Evolutionary conservation across 179 eudicot genomes (phyloP), one percentile per base, ranked within the genome.

Genomic region (Silene noctiflora): DNA sequence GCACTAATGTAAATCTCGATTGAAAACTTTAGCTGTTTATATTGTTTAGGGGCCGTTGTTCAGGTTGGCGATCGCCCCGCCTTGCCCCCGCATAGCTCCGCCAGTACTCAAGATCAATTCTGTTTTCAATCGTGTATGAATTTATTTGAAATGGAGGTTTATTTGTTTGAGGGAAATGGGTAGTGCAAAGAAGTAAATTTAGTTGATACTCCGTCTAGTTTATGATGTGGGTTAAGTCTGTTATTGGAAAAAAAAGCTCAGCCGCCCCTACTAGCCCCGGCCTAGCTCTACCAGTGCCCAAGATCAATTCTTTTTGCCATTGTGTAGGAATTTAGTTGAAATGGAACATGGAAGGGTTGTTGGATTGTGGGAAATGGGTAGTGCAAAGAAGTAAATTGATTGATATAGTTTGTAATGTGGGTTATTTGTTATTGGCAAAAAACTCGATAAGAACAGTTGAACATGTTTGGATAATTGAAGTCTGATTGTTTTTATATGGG

Each of bases 261-360:
- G 7, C 9, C 1, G 9, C 42, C 42, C 42, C 39, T 33, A 33
- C 7, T 35, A 35, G 42, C 42, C 42, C 42, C 1, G 9, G 1
- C 42, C 42, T 35, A 35, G 42, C 42, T 35, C 4, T 3, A 4
- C 33, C 33, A 2, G 33, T 29, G 33, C 33, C 33, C 42, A 35
- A 6, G 42, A 35, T 35, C 42, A 0, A 35, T 71, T 73, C 25
- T 13, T 48, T 11, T 48, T 61, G 2, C 14, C 21, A 22, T 46
- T 39, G 63, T 14, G 22, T 42, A 11, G 6, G 7, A 63, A 2
- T 4, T 10, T 24, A 6, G 24, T 0, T 14, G 62, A 22, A 35
- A 58, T 59, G 44, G 55, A 44, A 22, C 21, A 69, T 59, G 44
- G 55, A 44, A 56, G 51, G 73, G 13, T 77, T 48, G 6, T 46